Evolutionary conservation across 441 rosid genomes (phyloP).

Genomic region (Populus hybrid): DNA sequence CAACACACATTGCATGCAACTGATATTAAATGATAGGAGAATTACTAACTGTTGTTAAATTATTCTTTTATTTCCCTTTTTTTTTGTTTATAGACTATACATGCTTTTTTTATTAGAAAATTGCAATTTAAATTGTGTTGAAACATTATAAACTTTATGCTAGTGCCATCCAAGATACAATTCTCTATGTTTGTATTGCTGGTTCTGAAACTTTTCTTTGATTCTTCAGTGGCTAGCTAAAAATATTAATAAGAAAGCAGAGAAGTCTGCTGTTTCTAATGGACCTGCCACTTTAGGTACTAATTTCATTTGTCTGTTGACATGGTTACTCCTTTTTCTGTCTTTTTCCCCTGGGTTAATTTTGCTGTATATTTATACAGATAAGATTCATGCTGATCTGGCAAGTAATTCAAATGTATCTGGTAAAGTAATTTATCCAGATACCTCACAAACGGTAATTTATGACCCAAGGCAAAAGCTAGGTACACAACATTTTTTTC

Average conservation of each 20-base stretch:
- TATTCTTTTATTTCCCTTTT: background rate
- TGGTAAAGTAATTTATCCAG: slow-evolving; percentile 57
- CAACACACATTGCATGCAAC: background rate
- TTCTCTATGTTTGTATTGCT: background rate
- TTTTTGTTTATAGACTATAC: background rate
- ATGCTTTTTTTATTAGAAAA: background rate
- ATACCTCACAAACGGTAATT: slow-evolving; percentile 66
- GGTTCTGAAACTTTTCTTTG: slow-evolving; percentile 12
- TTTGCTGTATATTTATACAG: slow-evolving; percentile 25
- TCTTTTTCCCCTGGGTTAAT: background rate
- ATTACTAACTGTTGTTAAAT: background rate
- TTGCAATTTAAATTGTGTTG: background rate
- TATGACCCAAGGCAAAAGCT: slow-evolving; percentile 74
- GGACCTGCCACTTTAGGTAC: slow-evolving; percentile 54
- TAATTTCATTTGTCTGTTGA: slow-evolving; percentile 1
- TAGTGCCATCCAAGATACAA: background rate
- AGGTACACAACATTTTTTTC: slow-evolving; percentile 36
- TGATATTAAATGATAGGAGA: background rate
- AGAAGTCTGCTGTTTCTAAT: slow-evolving; percentile 49
- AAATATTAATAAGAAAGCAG: slow-evolving; percentile 59
- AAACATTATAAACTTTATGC: background rate
- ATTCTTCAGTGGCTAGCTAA: slow-evolving; percentile 11
- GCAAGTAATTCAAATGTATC: slow-evolving; percentile 43
- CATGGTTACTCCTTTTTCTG: background rate
- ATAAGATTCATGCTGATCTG: slow-evolving; percentile 34